Evolutionary conservation across 345 rosid species (phyloP).

Genomic region (Streptanthus diversifolius): DNA sequence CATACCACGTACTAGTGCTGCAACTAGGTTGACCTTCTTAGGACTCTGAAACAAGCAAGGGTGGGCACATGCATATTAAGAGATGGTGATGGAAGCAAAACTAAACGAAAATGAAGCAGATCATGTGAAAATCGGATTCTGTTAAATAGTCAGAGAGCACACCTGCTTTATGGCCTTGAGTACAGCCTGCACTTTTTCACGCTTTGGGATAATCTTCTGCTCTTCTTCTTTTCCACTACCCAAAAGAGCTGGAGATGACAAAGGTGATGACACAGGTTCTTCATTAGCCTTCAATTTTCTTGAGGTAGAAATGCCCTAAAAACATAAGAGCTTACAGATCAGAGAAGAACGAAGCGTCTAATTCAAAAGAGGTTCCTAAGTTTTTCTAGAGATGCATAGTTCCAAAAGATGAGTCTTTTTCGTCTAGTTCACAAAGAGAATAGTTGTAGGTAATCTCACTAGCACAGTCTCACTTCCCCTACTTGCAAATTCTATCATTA

Average conservation of each 20-base stretch:
- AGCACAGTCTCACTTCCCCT: not conserved
- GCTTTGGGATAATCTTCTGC: constrained; percentile 57
- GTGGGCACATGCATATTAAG: not conserved
- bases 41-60: constrained; percentile 67
- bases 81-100: not conserved
- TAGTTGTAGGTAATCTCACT: not conserved
- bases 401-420: not conserved
- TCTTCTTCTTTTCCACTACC: constrained; percentile 57
- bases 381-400: not conserved
- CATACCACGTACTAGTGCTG: constrained; percentile 92
- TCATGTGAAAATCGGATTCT: not conserved
- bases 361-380: not conserved
- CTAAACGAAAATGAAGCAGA: not conserved
- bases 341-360: too few species aligned
- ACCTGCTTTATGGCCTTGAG: constrained; percentile 91
- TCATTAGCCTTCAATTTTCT: constrained; percentile 56
- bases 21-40: constrained; percentile 90
- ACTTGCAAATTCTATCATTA: not conserved
- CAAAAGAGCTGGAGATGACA: constrained; percentile 55
- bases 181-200: constrained; percentile 72
- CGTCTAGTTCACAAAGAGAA: not conserved
- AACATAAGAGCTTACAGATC: not conserved
- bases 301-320: constrained; percentile 73
- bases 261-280: constrained; percentile 72
- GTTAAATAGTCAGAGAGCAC: not conserved